Base-by-base conservation (phyloP, 768 basidiomycete genomes). In the Ephemerocybe angulata region DNA sequence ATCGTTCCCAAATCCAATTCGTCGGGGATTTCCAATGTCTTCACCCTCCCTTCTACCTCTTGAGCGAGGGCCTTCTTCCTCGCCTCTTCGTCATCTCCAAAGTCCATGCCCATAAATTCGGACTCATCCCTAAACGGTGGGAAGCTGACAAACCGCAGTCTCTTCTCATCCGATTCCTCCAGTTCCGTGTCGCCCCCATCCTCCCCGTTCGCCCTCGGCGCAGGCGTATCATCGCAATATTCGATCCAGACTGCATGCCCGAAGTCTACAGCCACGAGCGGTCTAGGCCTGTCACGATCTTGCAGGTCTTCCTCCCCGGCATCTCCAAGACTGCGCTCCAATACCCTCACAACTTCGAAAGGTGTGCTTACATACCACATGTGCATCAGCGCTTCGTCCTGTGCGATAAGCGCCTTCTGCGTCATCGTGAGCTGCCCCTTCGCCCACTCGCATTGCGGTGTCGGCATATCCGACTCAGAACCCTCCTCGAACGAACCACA, bases 231-330 rank as follows among this genome's bases (percentile, higher is more conserved):
- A 60, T 69, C 73, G 59, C 59, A 63, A 61, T 84, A 82, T 62
- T 89, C 87, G 44, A 94, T 82, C 82, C 90, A 88, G 31, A 90
- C 86, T 17, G 92, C 88, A 62, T 93, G 90, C 38, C 90, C 89
- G 71, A 94, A 95, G 64, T 94, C 84, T 6, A 93, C 86, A 0
- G 87, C 87, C n/a, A 89, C 82, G 13, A 89, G 75, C 22, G 87
- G 87, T 2, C 87, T 75, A 19, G 84, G 83, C 3, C 83, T 74
- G 27, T 47, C 46, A 4, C 25, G 28, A 82, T 83, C 25, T 33
- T 77, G 69, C 27, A 13, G 24, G 25, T 46, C 44, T 10, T 22
- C 22, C 19, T 46, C 44, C 24, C 28, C 44, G 22, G 15, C 44
- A 24, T n/a, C 44, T 21, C 41, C 41, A 4, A 21, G 41, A 15